phyloP scores from a whole-genome alignment of 768 basidiomycete species.

The Fomitopsis pulvina region DNA sequence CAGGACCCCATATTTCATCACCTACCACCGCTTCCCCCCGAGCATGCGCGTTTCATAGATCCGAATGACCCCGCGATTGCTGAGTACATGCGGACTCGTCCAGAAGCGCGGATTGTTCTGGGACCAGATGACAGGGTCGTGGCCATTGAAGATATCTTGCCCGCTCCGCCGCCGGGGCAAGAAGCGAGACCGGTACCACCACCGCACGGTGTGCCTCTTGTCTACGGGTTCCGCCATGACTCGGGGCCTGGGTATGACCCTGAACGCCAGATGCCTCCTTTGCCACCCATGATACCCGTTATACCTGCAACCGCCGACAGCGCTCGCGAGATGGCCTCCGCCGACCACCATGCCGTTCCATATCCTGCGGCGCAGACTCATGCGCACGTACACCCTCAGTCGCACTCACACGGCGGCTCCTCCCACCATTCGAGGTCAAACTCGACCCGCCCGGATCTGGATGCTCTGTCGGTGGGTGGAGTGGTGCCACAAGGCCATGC shows the following conservation, averaged over 20 bases:
- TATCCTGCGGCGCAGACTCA: conserved; percentile 21
- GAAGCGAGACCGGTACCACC: conserved; percentile 15
- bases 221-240: conserved; percentile 20
- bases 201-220: conserved; percentile 19
- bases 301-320: conserved; percentile 14
- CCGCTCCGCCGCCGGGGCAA: conserved; percentile 12
- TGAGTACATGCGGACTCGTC: conserved; percentile 46
- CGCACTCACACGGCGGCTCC: conserved; percentile 44
- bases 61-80: conserved; percentile 40
- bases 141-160: conserved; percentile 42
- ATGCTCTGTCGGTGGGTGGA: conserved; percentile 12
- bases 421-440: conserved; percentile 43
- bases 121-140: conserved; percentile 44
- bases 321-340: conserved; percentile 11
- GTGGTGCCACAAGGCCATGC: conserved; percentile 22
- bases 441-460: conserved; percentile 22
- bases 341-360: conserved; percentile 13
- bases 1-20: conserved; percentile 19
- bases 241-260: conserved; percentile 22
- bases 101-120: conserved; percentile 38
- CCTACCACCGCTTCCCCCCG: conserved; percentile 19
- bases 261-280: conserved; percentile 17
- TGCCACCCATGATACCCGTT: conserved; percentile 20
- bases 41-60: conserved; percentile 21
- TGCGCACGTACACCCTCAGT: conserved; percentile 31